Conservation (phyloP, 1,284 basidiomycete species). For the Pyrrhoderma noxium region DNA sequence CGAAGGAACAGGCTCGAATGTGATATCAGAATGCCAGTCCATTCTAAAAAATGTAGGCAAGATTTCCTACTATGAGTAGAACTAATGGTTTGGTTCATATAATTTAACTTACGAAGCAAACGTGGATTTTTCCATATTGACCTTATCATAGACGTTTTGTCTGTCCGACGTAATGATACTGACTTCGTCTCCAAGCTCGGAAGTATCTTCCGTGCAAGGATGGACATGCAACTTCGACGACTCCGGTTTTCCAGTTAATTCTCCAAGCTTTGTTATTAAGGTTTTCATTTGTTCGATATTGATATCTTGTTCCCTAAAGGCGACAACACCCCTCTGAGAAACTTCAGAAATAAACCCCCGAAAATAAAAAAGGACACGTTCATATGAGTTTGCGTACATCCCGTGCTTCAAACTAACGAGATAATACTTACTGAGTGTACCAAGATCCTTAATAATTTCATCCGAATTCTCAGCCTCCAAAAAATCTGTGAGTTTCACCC, state of each 20-base stretch:
- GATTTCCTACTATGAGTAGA: neutral
- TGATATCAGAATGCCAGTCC: conserved; percentile 60
- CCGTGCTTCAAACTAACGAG: neutral
- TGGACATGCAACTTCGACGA: conserved; percentile 55
- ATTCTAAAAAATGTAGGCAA: conserved; percentile 22
- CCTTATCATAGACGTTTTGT: conserved; percentile 20
- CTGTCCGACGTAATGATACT: conserved; percentile 40
- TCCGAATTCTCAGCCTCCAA: conserved; percentile 34
- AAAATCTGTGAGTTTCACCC: conserved; percentile 33
- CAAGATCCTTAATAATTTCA: conserved; percentile 39
- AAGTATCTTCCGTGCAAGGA: conserved; percentile 49
- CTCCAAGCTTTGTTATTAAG: conserved; percentile 44
- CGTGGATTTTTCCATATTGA: conserved; percentile 2
- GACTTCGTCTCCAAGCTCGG: conserved; percentile 42
- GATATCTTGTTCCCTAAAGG: conserved; percentile 55
- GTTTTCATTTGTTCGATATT: conserved; percentile 37
- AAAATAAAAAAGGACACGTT: neutral
- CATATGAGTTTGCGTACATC: neutral
- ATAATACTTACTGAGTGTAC: conserved; percentile 32
- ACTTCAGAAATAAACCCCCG: conserved; percentile 23
- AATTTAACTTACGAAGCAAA: conserved; percentile 8
- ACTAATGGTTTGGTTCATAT: neutral
- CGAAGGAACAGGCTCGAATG: conserved; percentile 61
- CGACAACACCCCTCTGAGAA: conserved; percentile 65
- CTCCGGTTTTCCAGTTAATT: conserved; percentile 49